These are phyloP conservation scores for Ajuga chamaepitys DNA, from an alignment of 257 asterid genomes.

Conservation along the genomic window DNA sequence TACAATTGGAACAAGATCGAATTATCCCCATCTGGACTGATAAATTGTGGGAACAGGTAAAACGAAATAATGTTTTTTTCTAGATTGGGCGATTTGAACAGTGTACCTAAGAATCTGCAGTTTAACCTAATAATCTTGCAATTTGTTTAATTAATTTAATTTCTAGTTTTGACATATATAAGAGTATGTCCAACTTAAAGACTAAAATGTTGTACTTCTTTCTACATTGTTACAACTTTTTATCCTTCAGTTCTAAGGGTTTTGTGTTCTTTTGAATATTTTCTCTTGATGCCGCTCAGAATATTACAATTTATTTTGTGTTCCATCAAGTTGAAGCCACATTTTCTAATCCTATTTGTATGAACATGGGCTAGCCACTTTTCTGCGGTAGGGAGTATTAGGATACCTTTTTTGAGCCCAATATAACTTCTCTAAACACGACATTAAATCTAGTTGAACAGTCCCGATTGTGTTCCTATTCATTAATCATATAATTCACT, in stretches of 20 bases:
- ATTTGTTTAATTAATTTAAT: neutral
- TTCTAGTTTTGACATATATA: neutral
- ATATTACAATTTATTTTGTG: neutral
- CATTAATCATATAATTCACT: neutral
- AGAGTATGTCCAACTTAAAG: neutral
- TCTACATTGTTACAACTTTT: neutral
- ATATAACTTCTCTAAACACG: neutral
- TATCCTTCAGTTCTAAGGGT: neutral
- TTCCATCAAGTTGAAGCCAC: slow-evolving; percentile 3
- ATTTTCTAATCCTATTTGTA: neutral
- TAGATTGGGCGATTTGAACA: slow-evolving; percentile 5
- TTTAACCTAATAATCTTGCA: neutral
- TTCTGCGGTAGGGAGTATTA: neutral
- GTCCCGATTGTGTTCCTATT: neutral
- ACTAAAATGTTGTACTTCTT: neutral
- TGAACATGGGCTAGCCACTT: neutral
- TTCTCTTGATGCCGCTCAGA: neutral
- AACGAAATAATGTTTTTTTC: slow-evolving; percentile 3
- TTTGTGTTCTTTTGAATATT: neutral
- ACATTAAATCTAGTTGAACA: neutral
- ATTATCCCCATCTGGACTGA: slow-evolving; percentile 62
- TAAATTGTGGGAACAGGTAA: slow-evolving; percentile 89
- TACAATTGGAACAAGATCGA: slow-evolving; percentile 58
- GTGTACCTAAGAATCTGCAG: too few relatives aligned
- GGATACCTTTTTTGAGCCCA: neutral